Conservation (phyloP, 768 basidiomycete species). For the Lentinula sp. region DNA sequence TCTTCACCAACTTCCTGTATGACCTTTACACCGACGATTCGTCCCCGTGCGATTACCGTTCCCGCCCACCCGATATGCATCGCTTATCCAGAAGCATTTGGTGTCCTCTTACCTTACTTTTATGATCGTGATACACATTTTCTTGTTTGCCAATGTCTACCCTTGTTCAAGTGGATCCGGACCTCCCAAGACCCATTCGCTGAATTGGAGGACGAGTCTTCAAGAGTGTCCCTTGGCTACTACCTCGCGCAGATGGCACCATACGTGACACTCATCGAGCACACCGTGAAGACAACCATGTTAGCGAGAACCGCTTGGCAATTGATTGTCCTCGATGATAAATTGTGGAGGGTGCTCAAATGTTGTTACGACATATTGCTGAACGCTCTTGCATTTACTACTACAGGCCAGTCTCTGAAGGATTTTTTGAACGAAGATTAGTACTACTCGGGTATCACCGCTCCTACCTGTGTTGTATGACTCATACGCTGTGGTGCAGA, state of each 20-base stretch:
- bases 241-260: neutral
- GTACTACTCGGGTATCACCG: neutral
- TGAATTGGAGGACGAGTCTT: neutral
- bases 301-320: neutral
- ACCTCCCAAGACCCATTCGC: neutral
- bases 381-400: neutral
- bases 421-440: neutral
- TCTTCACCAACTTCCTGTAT: neutral
- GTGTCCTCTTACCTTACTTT: neutral
- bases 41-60: neutral
- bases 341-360: neutral
- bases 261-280: neutral
- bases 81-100: neutral
- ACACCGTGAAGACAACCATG: neutral
- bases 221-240: neutral
- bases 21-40: neutral
- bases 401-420: neutral
- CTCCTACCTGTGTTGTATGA: no score
- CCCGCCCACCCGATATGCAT: neutral
- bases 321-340: neutral
- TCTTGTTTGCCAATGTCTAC: neutral
- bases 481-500: no score
- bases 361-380: neutral
- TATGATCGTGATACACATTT: neutral
- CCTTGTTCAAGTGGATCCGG: neutral